Evolutionary conservation across 2,329 filamentous ascomycete genomes (phyloP), one percentile per base, ranked within the genome.

Genomic region (Domatiomyces globalis): DNA sequence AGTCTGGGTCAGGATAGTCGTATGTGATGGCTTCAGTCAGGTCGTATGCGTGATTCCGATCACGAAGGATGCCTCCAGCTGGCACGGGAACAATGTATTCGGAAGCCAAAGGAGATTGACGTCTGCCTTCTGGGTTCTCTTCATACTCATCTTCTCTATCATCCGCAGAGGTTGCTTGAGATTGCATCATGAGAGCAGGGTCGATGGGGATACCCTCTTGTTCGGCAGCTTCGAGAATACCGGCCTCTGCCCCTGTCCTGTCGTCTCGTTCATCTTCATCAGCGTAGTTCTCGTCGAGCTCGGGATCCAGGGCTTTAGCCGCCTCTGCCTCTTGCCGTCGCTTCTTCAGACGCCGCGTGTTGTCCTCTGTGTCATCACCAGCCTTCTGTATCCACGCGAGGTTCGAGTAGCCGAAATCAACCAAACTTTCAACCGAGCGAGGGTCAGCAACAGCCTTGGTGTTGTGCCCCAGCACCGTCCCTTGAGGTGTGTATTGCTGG

Each of bases 381-480:
- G 70, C 72, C 51, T 80, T 80, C 49, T 78, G 77, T 46, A 96
- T 71, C 87, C 88, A 95, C 43, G 77, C 78, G 22, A 94, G 72
- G 64, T 98, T 98, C 49, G 94, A 90, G 43, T 86, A 75, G 22
- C 85, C 81, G 66, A 95, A 95, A 64, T 96, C 88, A 7, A 96
- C 87, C 19, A 96, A 75, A 20, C 81, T 83, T 66, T 96, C 90
- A 5, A 95, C 81, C 62, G 89, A 95, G 54, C 92, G 81, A 49
- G 86, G 84, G 67, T 98, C 92, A 1, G 92, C 90, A 47, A 96
- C 82, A 33, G 85, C 84, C 50, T 81, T 85, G 0, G 92, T 98
- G 59, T 96, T 88, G 61, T 95, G 88, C 0, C 92, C 92, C 1
- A 96, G 77, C 1, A 90, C 73, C 0, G 88, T 95, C 52, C 84